Evolutionary conservation across 352 stramenopile species (phyloP).

Genomic region (Saprolegnia diclina): DNA sequence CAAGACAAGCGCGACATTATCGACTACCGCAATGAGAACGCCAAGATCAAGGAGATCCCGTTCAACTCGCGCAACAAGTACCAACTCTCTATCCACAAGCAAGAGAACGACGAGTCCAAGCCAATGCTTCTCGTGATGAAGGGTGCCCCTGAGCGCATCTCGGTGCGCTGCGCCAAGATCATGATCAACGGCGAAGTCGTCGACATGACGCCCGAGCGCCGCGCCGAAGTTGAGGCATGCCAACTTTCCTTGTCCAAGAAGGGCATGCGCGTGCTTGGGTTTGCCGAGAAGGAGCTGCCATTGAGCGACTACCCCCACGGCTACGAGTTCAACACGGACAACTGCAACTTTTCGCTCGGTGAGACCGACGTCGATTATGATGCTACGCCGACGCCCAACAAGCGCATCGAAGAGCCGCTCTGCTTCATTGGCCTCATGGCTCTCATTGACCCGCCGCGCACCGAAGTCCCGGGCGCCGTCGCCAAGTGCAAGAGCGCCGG

Average conservation of each 20-base stretch:
- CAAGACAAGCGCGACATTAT: conserved; percentile 68
- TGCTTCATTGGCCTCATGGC: conserved; percentile 95
- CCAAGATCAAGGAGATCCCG: conserved; percentile 76
- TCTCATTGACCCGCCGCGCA: conserved; percentile 93
- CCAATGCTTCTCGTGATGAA: conserved; percentile 89
- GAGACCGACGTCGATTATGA: conserved; percentile 82
- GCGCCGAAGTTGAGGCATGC: conserved; percentile 54
- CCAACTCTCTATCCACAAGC: conserved; percentile 72
- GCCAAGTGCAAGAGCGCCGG: conserved; percentile 89
- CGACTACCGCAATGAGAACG: conserved; percentile 52
- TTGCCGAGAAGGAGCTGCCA: conserved; percentile 56
- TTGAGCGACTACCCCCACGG: conserved; percentile 39
- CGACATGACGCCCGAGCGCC: conserved; percentile 90
- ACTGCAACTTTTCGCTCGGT: conserved; percentile 78
- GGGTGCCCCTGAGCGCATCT: conserved; percentile 93
- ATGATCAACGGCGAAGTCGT: conserved; percentile 45
- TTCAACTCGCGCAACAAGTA: conserved; percentile 88
- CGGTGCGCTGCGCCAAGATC: conserved; percentile 85
- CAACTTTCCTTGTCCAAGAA: conserved; percentile 58
- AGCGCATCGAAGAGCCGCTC: conserved; percentile 65
- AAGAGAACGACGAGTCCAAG: conserved; percentile 62
- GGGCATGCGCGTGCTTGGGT: conserved; percentile 60
- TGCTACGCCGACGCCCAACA: conserved; percentile 50
- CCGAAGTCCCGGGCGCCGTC: conserved; percentile 81
- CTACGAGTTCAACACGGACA: conserved; percentile 76